Evolutionary conservation across 176 grass and related monocot species (phyloP).

Genomic region (Oryza officinalis): DNA sequence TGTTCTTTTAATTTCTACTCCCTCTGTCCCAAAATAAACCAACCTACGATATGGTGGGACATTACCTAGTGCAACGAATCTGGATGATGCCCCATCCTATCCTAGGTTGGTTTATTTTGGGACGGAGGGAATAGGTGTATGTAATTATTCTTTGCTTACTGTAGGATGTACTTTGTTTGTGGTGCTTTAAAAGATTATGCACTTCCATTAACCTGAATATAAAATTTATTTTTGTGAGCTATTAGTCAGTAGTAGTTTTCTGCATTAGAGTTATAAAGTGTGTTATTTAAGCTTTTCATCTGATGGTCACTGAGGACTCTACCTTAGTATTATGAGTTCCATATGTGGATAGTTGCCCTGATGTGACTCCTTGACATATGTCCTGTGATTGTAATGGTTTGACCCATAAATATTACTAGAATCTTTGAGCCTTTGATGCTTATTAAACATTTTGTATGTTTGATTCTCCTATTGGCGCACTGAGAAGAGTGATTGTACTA

Average conservation of each 20-base stretch:
- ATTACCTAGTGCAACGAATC: no score
- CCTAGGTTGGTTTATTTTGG: no score
- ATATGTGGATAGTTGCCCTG: not conserved
- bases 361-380: not conserved
- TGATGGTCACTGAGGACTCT: not conserved
- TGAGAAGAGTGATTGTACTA: not conserved
- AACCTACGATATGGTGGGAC: no score
- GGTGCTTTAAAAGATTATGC: not conserved
- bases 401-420: not conserved
- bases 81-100: no score
- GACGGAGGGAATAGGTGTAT: not conserved
- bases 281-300: not conserved
- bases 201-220: not conserved
- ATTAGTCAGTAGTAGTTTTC: not conserved
- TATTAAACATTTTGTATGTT: not conserved
- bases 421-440: not conserved
- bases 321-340: not conserved
- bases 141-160: not conserved
- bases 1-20: not conserved
- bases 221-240: not conserved
- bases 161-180: not conserved
- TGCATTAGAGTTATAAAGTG: not conserved
- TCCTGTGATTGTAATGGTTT: slow-evolving; percentile 1
- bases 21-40: no score
- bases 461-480: not conserved